Conservation (phyloP, 768 basidiomycete species). For the Pleurotus sapidus region DNA sequence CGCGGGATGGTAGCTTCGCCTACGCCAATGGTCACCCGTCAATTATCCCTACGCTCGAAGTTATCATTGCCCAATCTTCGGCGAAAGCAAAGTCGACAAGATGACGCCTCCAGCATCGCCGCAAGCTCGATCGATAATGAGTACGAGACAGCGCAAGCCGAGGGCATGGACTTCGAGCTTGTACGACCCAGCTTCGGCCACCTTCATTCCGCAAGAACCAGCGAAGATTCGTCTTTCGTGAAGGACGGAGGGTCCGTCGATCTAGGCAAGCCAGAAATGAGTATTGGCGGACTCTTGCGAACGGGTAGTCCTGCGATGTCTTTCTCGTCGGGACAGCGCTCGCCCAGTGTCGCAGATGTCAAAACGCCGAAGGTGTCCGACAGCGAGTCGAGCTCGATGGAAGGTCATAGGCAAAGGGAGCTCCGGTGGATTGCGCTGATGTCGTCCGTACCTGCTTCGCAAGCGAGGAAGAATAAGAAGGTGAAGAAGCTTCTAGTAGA, state of each 20-base stretch:
- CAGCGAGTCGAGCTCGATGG: slow-evolving; percentile 21
- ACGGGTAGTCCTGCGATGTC: slow-evolving; percentile 46
- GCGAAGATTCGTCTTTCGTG: slow-evolving; percentile 52
- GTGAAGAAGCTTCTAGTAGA: slow-evolving; percentile 70
- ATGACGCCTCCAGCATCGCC: slow-evolving; percentile 25
- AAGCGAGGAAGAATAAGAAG: slow-evolving; percentile 78
- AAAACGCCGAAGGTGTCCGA: slow-evolving; percentile 17
- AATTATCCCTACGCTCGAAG: slow-evolving; percentile 50
- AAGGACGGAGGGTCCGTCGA: slow-evolving; percentile 33
- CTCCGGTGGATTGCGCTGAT: slow-evolving; percentile 71
- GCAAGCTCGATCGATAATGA: slow-evolving; percentile 25
- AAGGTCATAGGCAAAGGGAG: slow-evolving; percentile 12
- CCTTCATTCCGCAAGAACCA: slow-evolving; percentile 36
- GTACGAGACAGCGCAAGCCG: slow-evolving; percentile 65
- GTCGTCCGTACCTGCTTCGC: slow-evolving; percentile 50
- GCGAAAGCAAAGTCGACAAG: slow-evolving; percentile 35
- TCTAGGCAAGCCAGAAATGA: slow-evolving; percentile 9
- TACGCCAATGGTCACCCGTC: slow-evolving; percentile 3
- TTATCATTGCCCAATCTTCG: slow-evolving; percentile 68
- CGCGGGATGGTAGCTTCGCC: slow-evolving; percentile 36
- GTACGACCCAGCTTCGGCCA: slow-evolving; percentile 57
- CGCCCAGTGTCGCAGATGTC: slow-evolving; percentile 22
- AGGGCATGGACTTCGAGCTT: slow-evolving; percentile 82
- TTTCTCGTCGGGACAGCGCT: slow-evolving; percentile 32
- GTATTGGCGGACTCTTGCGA: slow-evolving; percentile 20